Base-by-base conservation (phyloP, 2,329 filamentous ascomycete species). In the Sarocladium brachiariae region DNA sequence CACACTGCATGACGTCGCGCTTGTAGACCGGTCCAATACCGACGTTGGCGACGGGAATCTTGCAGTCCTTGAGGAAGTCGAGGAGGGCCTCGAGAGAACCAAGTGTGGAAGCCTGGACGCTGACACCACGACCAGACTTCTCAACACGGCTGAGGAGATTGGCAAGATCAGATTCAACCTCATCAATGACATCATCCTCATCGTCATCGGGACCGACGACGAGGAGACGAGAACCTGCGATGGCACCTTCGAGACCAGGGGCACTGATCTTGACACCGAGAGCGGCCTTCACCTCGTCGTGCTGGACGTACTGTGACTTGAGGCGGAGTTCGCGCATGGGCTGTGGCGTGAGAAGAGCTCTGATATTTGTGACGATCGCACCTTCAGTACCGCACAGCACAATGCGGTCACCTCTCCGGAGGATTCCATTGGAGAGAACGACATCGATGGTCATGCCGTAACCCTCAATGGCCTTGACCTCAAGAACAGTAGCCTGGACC, bases 381-480 rank as follows among this genome's bases (percentile, higher is more conserved):
- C 95, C 93, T 65, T 97, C 93, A n/a, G 92, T 87, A 76, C 93
- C 93, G 64, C 93, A 99, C 39, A 99, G 72, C 4, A 97, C 89
- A 61, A 99, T 89, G 33, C 90, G 86, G 68, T 99, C 93, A 56
- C 93, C 93, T 73, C 99, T 93, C 55, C 84, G 83, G 45, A 99
- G 77, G 53, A 96, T 86, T 81, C 93, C 93, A 72, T 99, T 99
- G 52, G 89, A 95, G 50, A 99, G 73, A 59, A 99, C 86, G 56
- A 99, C 92, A 66, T 99, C 93, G 61, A 99, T 97, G 41, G 93
- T 99, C 69, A 96, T 99, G 65, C 93, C 93, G 56, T 99, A 90
- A 71, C 93, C 95, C 69, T 99, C 93, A 55, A 99, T 96, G 46
- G 95, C 89, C 81, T 99, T 99, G 69, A 99, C 93, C 74, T 99